Base-by-base conservation (phyloP, 345 rosid species). In the Populus davidiana region DNA sequence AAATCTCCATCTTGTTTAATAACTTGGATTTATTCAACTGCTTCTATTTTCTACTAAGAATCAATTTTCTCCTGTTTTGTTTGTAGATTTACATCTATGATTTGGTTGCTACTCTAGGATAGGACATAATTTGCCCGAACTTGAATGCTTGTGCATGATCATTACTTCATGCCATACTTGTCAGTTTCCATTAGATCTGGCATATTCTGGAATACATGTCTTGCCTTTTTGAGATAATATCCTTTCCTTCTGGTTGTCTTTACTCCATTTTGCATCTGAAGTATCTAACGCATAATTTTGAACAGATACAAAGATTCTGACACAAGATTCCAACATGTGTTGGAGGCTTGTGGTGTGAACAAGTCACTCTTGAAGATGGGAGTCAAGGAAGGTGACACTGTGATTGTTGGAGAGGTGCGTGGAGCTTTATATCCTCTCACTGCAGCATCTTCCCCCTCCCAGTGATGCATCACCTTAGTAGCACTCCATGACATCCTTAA, bases 331-430 rank as follows among this genome's bases (percentile, higher is more conserved):
- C 96, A 89, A 75, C 93, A 94, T 71, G 97, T 93, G 64, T 84
- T 96, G 84, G 98, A 89, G 78, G 98, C 99, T 79, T 92, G 94
- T 81, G 98, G 99, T 44, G 97, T 92, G 78, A 78, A 88, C 79
- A 91, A 87, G 79, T 82, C 92, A 7, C 88, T 95, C 70, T 75
- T 76, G 87, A 95, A 89, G 84, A 88, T 89, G 59, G 98, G 99
- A 0, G 94, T 93, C 66, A 89, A 92, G 86, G 98, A 93, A 88
- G 99, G 99, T 39, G 97, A 93, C 87, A 92, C 90, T 0, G 98
- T 96, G 72, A 84, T 89, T 33, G 86, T 93, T 49, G 98, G 98
- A 86, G 97, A 92, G 93, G 99, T 96, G 33, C 80, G 91, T 81
- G 31, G 33, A 31, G 23, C 59, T 20, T 50, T 72, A 50, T 59